A percentile compares a stretch with the other conserved stretches of the same genome.
These are phyloP conservation scores for Bipolaris victoriae DNA, from an alignment of 2,329 filamentous ascomycete genomes.

Conservation along the genomic window DNA sequence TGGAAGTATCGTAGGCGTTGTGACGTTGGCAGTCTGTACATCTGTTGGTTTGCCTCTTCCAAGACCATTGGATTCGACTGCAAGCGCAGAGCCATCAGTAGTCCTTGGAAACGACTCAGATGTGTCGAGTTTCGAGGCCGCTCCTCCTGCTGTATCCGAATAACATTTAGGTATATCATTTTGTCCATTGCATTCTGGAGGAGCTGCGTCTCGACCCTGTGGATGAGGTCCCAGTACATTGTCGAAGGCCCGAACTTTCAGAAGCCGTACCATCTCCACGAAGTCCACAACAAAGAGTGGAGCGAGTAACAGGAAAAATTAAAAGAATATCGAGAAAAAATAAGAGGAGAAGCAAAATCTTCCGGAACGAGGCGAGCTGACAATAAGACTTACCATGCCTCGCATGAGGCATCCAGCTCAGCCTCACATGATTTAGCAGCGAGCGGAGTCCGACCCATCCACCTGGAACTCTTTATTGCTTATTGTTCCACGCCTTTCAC, in stretches of 20 bases:
- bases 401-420: conserved; percentile 13
- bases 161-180: background rate
- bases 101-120: background rate
- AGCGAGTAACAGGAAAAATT: background rate
- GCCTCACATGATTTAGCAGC: conserved; percentile 14
- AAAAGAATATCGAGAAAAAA: background rate
- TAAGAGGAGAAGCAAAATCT: background rate
- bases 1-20: background rate
- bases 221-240: background rate
- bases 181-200: background rate
- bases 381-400: conserved; percentile 3
- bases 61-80: background rate
- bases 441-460: conserved; percentile 9
- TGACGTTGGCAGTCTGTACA: background rate
- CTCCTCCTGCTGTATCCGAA: background rate
- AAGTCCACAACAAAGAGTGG: background rate
- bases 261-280: background rate
- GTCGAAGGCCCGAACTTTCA: background rate
- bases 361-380: background rate
- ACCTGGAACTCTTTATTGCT: conserved; percentile 9
- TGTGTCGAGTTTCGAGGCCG: background rate
- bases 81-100: background rate
- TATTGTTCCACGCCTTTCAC: conserved; percentile 14
- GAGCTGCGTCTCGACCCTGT: background rate
- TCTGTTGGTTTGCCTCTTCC: background rate